Base-by-base conservation (phyloP, 768 basidiomycete genomes). In the Boletus rubescentipes region DNA sequence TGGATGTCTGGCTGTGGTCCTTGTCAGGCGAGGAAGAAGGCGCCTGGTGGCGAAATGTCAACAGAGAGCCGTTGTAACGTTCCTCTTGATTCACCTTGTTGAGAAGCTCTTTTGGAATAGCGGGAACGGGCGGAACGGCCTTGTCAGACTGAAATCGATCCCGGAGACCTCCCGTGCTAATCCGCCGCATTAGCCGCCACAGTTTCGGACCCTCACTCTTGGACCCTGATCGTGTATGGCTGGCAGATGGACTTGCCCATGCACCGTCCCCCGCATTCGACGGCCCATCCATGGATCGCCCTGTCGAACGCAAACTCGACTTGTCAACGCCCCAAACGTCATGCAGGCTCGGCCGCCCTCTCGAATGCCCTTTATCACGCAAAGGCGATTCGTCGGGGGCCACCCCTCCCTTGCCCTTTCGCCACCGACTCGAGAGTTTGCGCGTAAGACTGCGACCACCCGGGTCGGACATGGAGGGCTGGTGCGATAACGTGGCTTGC, bases 111-210 rank as follows among this genome's bases (percentile, higher is more conserved):
- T 77, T 76, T 2, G 85, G 85, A 3, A 87, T 72, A 9, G 79
- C 75, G 36, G 86, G 86, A 0, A 87, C 82, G 16, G 86, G 86
- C 0, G 84, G 85, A 11, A 77, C 75, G 1, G 56, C 52, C 11
- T 63, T 59, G 26, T 60, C 58, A 12, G 53, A 49, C 29, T 51
- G 53, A 36, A 57, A 64, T 60, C 77, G 82, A 16, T 88, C 87
- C 51, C 83, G 77, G 39, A 88, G 67, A 9, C 77, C 83, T 9
- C 84, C 82, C 0, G 81, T 78, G 55, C 85, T 87, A 55, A 90
- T 81, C 37, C 84, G 77, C 67, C 86, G 88, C 76, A 89, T 77
- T 46, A 90, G 64, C 67, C 77, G 85, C 85, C 85, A 88, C 2
- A 88, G 67, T 60, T 75, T 82, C 45, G 73, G 75, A 8, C 77